phyloP scores from a whole-genome alignment of 1,284 basidiomycete genomes.

The Volvariella surrecta region DNA sequence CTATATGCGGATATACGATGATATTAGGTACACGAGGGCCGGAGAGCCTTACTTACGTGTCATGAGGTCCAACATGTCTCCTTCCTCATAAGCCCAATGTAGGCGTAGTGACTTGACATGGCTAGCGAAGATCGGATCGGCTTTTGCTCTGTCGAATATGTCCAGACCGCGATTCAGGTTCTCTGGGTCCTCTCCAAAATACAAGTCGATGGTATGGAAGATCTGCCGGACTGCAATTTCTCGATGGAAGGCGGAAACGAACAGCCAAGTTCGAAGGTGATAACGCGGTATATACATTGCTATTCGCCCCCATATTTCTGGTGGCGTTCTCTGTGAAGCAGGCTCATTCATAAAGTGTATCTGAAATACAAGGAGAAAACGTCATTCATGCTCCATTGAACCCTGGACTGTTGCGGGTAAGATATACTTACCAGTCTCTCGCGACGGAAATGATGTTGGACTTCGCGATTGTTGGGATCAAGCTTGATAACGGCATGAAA shows the following conservation, averaged over 20 bases:
- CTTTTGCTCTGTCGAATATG: slow-evolving; percentile 55
- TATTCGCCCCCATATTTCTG: slow-evolving; percentile 60
- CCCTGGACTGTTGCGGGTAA: not conserved
- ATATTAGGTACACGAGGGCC: not conserved
- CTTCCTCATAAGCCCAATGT: slow-evolving; percentile 61
- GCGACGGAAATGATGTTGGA: slow-evolving; percentile 39
- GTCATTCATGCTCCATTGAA: slow-evolving; percentile 6
- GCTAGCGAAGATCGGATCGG: slow-evolving; percentile 48
- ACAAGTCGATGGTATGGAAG: slow-evolving; percentile 55
- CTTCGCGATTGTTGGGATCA: slow-evolving; percentile 47
- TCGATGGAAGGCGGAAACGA: slow-evolving; percentile 50
- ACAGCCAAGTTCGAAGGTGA: slow-evolving; percentile 58
- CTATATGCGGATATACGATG: slow-evolving; percentile 16
- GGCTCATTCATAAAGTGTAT: slow-evolving; percentile 45
- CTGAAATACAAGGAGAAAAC: slow-evolving; percentile 20
- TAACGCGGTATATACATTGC: slow-evolving; percentile 52
- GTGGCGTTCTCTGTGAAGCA: slow-evolving; percentile 47
- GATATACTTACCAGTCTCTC: slow-evolving; percentile 30
- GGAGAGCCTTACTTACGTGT: slow-evolving; percentile 29
- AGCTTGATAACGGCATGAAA: slow-evolving; percentile 49
- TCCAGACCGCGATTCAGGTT: slow-evolving; percentile 51
- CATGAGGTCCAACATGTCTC: slow-evolving; percentile 58
- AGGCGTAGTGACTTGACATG: slow-evolving; percentile 46
- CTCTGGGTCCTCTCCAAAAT: slow-evolving; percentile 55
- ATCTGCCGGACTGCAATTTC: slow-evolving; percentile 53